Evolutionary conservation across 2,329 filamentous ascomycete species (phyloP), one percentile per base, ranked within the genome.

Genomic region (Colletotrichum lini): DNA sequence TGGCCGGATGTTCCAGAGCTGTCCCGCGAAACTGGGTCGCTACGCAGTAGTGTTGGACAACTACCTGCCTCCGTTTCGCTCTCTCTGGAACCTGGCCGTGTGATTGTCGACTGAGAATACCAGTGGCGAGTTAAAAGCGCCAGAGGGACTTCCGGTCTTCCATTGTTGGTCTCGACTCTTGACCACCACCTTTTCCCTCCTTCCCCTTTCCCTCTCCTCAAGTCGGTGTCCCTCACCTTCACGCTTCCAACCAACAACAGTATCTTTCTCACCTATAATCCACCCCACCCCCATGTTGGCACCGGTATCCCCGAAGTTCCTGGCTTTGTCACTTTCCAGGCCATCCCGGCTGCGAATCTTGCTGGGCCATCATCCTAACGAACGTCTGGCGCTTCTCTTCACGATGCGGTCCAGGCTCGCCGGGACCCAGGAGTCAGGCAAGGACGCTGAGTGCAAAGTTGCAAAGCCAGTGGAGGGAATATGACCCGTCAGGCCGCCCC

Each of bases 401-500:
- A 45, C 56, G 23, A 45, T 30, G n/a, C 40, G 50, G 61, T n/a
- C 47, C 50, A 45, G 23, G 26, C 62, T 23, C 52, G 5, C 23
- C 52, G 45, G 16, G 13, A 62, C 8, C 21, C 44, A 16, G 42
- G 49, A 45, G 23, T 35, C 54, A 50, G 44, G 45, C 8, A 42
- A 47, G 12, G 50, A 56, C 57, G 57, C 65, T 56, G 44, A 67
- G 16, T 56, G 40, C 49, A 40, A 52, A 53, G 49, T 49, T 26
- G 49, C 26, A 56, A n/a, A 35, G 49, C 30, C 4, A 47, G 21
- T 56, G 56, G 65, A 56, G 57, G 65, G 10, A 47, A n/a, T 30
- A n/a, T 26, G 40, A n/a, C 30, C 42, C 38, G n/a, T n/a, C 35
- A 42, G 21, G 7, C 54, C 38, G 54, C 4, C 54, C 21, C 40